A percentile compares a stretch with the other conserved stretches of the same genome.
These are phyloP conservation scores for Rosa persica DNA, from an alignment of 306 rosid genomes.

Conservation along the genomic window DNA sequence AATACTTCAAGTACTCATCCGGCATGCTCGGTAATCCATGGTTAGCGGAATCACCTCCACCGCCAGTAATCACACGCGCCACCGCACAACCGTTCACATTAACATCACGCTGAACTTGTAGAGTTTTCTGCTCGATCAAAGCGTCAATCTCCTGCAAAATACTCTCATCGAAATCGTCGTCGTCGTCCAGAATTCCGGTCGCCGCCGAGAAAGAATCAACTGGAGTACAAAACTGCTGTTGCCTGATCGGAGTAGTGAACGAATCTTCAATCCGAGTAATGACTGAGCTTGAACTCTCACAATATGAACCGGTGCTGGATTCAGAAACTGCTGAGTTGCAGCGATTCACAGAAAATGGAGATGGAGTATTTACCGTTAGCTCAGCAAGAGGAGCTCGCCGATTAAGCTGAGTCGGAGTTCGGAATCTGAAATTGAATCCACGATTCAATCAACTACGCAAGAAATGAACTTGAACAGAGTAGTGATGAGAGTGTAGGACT, in stretches of 20 bases:
- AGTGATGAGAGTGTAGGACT: background rate
- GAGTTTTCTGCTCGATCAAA: conserved; percentile 51
- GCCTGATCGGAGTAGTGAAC: conserved; percentile 49
- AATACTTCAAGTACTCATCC: conserved; percentile 63
- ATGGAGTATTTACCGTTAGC: conserved; percentile 36
- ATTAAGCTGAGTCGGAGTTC: conserved; percentile 23
- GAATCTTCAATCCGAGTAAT: conserved; percentile 14
- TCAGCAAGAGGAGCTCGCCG: conserved; percentile 63
- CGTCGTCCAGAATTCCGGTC: conserved; percentile 47
- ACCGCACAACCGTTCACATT: conserved; percentile 22
- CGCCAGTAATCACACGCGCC: conserved; percentile 12
- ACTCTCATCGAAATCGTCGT: conserved; percentile 68
- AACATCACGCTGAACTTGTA: conserved; percentile 24
- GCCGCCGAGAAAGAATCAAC: conserved; percentile 31
- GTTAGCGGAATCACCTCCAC: background rate
- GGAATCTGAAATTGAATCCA: conserved; percentile 33
- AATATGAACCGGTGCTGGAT: background rate
- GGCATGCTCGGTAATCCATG: conserved; percentile 47
- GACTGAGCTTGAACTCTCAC: conserved; percentile 7
- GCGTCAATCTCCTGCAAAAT: conserved; percentile 65
- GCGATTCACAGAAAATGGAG: conserved; percentile 4
- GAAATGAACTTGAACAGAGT: background rate
- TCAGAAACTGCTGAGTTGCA: conserved; percentile 20
- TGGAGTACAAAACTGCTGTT: conserved; percentile 22
- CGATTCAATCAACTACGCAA: background rate